Percentiles rank a stretch among this genome's conserved stretches.
phyloP scores from a whole-genome alignment of 208 protist species.

The Leishmania major region DNA sequence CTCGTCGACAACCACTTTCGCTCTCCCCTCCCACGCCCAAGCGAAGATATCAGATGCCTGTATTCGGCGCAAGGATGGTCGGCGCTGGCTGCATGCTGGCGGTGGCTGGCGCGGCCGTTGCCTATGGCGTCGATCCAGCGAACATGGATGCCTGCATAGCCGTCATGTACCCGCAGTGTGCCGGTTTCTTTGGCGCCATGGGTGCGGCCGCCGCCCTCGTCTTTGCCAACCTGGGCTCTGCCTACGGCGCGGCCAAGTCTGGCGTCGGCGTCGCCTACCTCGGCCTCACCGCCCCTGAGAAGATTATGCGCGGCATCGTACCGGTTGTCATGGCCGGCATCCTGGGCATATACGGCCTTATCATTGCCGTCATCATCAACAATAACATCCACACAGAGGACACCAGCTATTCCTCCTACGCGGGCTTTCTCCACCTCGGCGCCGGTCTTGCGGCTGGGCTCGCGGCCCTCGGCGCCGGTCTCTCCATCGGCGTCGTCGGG shows the following conservation, averaged over 20 bases:
- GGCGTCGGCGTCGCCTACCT: slow-evolving; percentile 97
- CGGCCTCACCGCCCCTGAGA: slow-evolving; percentile 95
- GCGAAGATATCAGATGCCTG: slow-evolving; percentile 1
- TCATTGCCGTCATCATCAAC: slow-evolving; percentile 99
- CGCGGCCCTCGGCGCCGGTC: slow-evolving; percentile 95
- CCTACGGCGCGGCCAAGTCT: slow-evolving; percentile 99
- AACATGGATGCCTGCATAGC: slow-evolving; percentile 47
- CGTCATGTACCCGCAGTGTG: slow-evolving; percentile 83
- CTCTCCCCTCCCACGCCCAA: neutral
- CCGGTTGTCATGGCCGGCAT: slow-evolving; percentile 96
- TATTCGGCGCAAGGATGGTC: slow-evolving; percentile 15
- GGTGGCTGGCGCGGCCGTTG: slow-evolving; percentile 5
- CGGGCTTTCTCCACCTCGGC: slow-evolving; percentile 96
- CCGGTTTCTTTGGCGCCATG: slow-evolving; percentile 80
- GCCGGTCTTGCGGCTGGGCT: slow-evolving; percentile 97
- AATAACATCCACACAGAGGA: slow-evolving; percentile 89
- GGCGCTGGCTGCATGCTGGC: slow-evolving; percentile 20
- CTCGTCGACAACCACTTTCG: neutral
- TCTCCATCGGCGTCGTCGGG: slow-evolving; percentile 99
- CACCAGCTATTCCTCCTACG: slow-evolving; percentile 73
- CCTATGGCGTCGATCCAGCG: slow-evolving; percentile 14
- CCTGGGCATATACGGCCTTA: slow-evolving; percentile 99
- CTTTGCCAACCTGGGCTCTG: slow-evolving; percentile 97
- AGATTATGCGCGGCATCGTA: slow-evolving; percentile 96
- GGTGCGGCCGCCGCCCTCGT: slow-evolving; percentile 78